Evolutionary conservation across 208 protist species (phyloP), one percentile per base, ranked within the genome.

Genomic region (Wallacemonas sp.): DNA sequence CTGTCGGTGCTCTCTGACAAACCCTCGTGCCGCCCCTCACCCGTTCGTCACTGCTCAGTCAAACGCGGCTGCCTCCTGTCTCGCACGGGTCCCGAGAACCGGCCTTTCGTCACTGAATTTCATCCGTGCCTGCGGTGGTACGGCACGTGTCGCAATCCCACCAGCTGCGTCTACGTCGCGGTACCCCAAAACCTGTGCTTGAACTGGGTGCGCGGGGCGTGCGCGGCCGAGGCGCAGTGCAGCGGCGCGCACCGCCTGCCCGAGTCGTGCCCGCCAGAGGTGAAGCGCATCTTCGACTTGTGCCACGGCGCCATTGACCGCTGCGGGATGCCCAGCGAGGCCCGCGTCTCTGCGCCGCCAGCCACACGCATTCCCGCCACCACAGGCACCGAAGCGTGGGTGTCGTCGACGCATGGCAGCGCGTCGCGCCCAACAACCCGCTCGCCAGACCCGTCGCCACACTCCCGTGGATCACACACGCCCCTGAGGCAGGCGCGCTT

Each of bases 111-210:
- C 60, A 9, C 41, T 0, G 73, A 78, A 24, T 17, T 72, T n/a
- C 87, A 93, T 59, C 87, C 87, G 2, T 93, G 87, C 52, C 57
- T 93, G 69, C 70, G 70, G 2, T 89, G 72, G 80, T 91, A 91
- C 66, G 78, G 82, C 48, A 75, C 67, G 33, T 93, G 87, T 72
- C 78, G 82, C 33, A 79, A 93, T 58, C 30, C 77, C n/a, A 79
- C 68, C 9, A 81, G 70, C 58, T 93, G 87, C 68, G 37, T 74
- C 30, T 93, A 87, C 66, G 69, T 62, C 9, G 39, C 52, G 36
- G 57, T 71, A 26, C 87, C 87, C 33, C 82, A 71, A 41, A 93
- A 91, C 68, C 38, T 91, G 24, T 93, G 87, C 54, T 46, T 93
- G n/a, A 82, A 83, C 67, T 93, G 87, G 85, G 63, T 91, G 10